Base-by-base conservation (phyloP, 108 stramenopile genomes). In the Parietichytrium sp. region DNA sequence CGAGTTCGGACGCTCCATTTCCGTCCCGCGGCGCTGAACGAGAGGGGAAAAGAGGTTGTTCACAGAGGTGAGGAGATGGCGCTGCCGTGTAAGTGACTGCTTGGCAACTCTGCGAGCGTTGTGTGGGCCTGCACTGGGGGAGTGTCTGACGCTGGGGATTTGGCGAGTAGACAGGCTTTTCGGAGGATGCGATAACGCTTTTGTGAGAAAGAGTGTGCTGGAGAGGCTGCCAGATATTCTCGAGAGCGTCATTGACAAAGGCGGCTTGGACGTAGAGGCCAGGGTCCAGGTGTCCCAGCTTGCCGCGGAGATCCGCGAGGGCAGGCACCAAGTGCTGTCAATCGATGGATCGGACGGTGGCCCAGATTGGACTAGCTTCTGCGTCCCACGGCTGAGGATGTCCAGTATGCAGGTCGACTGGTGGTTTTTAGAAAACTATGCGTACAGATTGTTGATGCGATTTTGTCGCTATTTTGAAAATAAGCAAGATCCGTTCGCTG, bases 331-430 rank as follows among this genome's bases (percentile, higher is more conserved):
- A n/a, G 20, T 72, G 15, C 23, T 72, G 15, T 42, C 61, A 23
- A 16, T 72, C 61, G 61, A 72, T 27, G 61, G 61, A 15, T 45
- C 33, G 33, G 61, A 72, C 33, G 61, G 61, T n/a, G 61, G 61
- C 20, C 61, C 61, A 1, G 61, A 72, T 42, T 72, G 61, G 61
- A 33, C 38, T n/a, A 45, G 36, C 61, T 72, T 45, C 61, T 45
- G 36, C 38, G 61, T 45, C 15, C 20, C 36, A 13, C 33, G 61
- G 6, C 38, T 38, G 10, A 42, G 61, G 16, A 72, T 45, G 61
- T 45, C 36, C 61, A 42, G 38, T 42, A 72, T 72, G 61, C 38
- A 72, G 23, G 61, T 72, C 6, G 61, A 72, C 23, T 72, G 61
- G 61, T 72, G 36, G 23, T 72, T 72, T 2, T 20, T 72, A 6